Evolutionary conservation across 306 rosid genomes (phyloP).

Genomic region (Castanospermum australe): DNA sequence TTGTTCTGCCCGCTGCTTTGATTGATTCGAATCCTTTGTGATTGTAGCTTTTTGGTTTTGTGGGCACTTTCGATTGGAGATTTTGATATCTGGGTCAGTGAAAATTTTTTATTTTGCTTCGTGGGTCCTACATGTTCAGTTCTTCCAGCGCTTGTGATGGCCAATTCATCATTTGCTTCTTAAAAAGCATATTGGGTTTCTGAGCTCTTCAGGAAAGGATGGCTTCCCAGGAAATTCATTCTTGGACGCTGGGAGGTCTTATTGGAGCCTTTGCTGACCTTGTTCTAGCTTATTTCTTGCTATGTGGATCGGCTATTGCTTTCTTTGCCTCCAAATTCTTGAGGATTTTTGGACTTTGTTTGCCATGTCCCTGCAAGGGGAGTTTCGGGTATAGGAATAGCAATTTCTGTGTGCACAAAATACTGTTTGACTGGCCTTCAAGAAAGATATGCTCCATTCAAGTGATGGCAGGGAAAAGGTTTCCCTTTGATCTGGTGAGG

Average conservation of each 20-base stretch:
- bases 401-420: slow-evolving; percentile 52
- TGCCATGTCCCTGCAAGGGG: slow-evolving; percentile 89
- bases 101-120: slow-evolving; percentile 20
- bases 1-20: slow-evolving; percentile 30
- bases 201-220: slow-evolving; percentile 43
- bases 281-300: slow-evolving; percentile 62
- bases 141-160: slow-evolving; percentile 12
- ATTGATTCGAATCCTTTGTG: slow-evolving; percentile 30
- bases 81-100: slow-evolving; percentile 15
- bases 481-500: slow-evolving; percentile 67
- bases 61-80: background rate
- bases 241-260: slow-evolving; percentile 75
- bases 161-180: slow-evolving; percentile 30
- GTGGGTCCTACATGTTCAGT: slow-evolving; percentile 20
- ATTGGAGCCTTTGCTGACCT: slow-evolving; percentile 69
- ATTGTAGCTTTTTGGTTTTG: background rate
- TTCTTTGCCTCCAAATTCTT: slow-evolving; percentile 54
- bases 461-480: slow-evolving; percentile 46
- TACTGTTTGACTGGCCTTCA: slow-evolving; percentile 62
- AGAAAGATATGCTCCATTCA: slow-evolving; percentile 49
- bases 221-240: slow-evolving; percentile 52
- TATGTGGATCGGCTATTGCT: slow-evolving; percentile 54
- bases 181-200: slow-evolving; percentile 17
- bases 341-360: slow-evolving; percentile 40
- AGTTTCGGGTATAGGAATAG: slow-evolving; percentile 56